phyloP scores from a whole-genome alignment of 2,329 filamentous ascomycete genomes.

The Endoconidiophora laricicola region DNA sequence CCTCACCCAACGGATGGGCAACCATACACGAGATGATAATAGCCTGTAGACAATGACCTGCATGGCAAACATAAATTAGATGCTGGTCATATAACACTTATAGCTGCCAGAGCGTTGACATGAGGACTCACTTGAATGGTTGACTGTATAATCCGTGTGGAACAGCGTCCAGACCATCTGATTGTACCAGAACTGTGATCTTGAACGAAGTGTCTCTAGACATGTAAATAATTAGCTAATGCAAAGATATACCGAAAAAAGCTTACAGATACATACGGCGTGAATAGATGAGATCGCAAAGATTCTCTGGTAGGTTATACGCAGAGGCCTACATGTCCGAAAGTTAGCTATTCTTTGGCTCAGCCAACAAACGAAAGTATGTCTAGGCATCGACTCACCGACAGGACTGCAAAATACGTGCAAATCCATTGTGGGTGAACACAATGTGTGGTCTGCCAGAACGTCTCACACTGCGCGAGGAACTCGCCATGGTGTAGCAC shows the following conservation, averaged over 20 bases:
- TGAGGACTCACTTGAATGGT: constrained; percentile 5
- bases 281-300: constrained; percentile 2
- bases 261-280: not conserved
- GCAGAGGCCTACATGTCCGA: constrained; percentile 4
- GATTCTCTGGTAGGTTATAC: constrained; percentile 7
- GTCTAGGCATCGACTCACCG: not conserved
- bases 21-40: constrained; percentile 13
- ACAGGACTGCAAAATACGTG: constrained; percentile 5
- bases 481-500: constrained; percentile 9
- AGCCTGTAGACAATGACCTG: constrained; percentile 9
- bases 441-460: not conserved
- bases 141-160: constrained; percentile 3
- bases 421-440: constrained; percentile 6
- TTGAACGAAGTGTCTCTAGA: not conserved
- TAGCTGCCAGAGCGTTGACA: not conserved
- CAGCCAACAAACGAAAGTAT: not conserved
- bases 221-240: not conserved
- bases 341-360: not conserved
- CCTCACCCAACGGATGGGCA: constrained; percentile 10
- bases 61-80: not conserved
- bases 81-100: too few relatives aligned
- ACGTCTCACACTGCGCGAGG: constrained; percentile 3
- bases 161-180: constrained; percentile 4
- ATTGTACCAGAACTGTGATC: constrained; percentile 4
- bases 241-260: not conserved